Evolutionary conservation across 2,329 filamentous ascomycete genomes (phyloP).

Genomic region (Microsporum canis): DNA sequence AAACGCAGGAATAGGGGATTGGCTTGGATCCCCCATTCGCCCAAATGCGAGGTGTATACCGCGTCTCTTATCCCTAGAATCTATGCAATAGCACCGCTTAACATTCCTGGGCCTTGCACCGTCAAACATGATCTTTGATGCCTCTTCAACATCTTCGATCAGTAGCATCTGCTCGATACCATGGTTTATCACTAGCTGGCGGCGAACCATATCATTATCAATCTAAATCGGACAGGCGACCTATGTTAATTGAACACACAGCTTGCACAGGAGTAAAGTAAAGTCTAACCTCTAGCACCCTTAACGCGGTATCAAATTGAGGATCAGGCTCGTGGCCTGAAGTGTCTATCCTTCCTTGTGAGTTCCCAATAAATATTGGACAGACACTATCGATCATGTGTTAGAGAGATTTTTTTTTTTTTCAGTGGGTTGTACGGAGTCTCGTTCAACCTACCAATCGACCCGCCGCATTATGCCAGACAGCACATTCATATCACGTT

Average conservation of each 20-base stretch:
- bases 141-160: constrained; percentile 56
- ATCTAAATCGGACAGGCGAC: constrained; percentile 40
- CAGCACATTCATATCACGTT: constrained; percentile 61
- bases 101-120: constrained; percentile 56
- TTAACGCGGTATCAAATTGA: constrained; percentile 64
- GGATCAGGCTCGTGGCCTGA: constrained; percentile 60
- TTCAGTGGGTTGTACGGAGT: not conserved
- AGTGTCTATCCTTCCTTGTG: constrained; percentile 43
- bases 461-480: constrained; percentile 51
- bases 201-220: constrained; percentile 64
- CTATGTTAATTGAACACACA: not conserved
- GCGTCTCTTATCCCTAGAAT: constrained; percentile 51
- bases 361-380: constrained; percentile 54
- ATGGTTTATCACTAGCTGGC: constrained; percentile 73
- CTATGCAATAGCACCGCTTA: constrained; percentile 52
- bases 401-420: not conserved
- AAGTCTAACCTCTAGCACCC: constrained; percentile 51
- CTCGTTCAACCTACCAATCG: constrained; percentile 34
- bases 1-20: constrained; percentile 44
- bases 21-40: constrained; percentile 38
- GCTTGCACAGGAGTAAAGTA: not conserved
- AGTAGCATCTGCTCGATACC: constrained; percentile 75
- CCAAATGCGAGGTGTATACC: constrained; percentile 50
- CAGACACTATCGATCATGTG: constrained; percentile 30
- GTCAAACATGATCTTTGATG: constrained; percentile 56